phyloP scores from a whole-genome alignment of 1,139 yeast genomes.

The Suhomyces guaymorum region DNA sequence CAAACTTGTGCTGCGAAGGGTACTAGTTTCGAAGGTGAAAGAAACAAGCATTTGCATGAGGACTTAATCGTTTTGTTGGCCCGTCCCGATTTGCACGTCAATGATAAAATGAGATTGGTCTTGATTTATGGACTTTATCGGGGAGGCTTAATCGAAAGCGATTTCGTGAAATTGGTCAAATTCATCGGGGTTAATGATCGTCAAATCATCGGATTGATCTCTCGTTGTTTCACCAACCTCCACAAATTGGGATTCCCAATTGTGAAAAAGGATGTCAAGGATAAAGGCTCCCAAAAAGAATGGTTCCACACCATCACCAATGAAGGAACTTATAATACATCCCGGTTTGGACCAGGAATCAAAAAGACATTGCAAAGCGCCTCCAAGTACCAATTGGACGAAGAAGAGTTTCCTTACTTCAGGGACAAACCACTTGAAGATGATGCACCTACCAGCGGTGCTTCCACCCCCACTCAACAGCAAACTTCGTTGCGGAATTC shows the following conservation, averaged over 20 bases:
- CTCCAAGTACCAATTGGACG: conserved; percentile 51
- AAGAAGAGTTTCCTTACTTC: conserved; percentile 66
- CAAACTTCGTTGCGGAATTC: conserved; percentile 61
- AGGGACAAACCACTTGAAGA: conserved; percentile 74
- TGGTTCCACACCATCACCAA: conserved; percentile 67
- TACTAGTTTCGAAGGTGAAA: conserved; percentile 66
- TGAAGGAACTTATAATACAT: conserved; percentile 67
- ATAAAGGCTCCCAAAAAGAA: conserved; percentile 42
- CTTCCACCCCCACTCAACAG: conserved; percentile 15
- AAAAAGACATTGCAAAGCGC: conserved; percentile 57
- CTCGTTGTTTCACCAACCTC: conserved; percentile 62
- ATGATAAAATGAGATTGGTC: conserved; percentile 77
- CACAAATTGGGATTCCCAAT: conserved; percentile 66
- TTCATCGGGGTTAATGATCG: conserved; percentile 66
- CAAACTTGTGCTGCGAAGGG: conserved; percentile 80
- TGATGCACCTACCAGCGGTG: conserved; percentile 37
- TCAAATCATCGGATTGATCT: conserved; percentile 51
- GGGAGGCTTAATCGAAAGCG: conserved; percentile 79
- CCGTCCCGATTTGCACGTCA: conserved; percentile 49
- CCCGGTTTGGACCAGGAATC: conserved; percentile 74
- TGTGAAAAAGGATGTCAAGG: conserved; percentile 50
- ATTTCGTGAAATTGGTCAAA: conserved; percentile 65
- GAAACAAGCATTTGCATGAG: conserved; percentile 64
- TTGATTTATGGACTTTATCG: conserved; percentile 77
- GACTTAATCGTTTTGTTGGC: conserved; percentile 62